Evolutionary conservation across 2,329 filamentous ascomycete genomes (phyloP), one percentile per base, ranked within the genome.

Genomic region (Claviceps citrina): DNA sequence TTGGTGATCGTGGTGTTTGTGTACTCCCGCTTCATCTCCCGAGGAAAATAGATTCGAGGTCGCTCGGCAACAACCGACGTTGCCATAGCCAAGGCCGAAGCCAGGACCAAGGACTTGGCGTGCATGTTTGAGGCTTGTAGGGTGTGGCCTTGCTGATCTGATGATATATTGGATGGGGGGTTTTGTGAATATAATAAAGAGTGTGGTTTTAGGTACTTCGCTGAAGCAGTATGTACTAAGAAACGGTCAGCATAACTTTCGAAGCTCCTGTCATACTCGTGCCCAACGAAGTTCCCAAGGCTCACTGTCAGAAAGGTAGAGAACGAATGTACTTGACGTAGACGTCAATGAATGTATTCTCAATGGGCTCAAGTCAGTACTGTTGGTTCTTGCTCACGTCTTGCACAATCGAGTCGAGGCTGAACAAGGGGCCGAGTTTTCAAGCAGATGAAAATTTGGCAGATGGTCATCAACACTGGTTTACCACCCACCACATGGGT

Each of bases 281-380:
- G 22, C 8, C 12, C 7, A 10, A 12, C 19, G 13, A 10, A 2
- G 36, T 12, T 12, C 9, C 3, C 2, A 31, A 16, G 3, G 24
- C 57, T 55, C 31, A 60, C 56, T 66, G 68, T 70, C 67, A 71
- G 66, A 60, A 56, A 51, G 49, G 52, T 52, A 55, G 59, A 50
- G 50, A 73, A 70, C 63, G 71, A 75, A 62, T 71, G 71, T 71
- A 72, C 64, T 70, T 73, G 71, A 73, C 68, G 63, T 56, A 51
- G 20, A 49, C 62, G 62, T 67, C 65, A 71, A 73, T 53, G 66
- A 72, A 61, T 56, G 68, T 67, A 50, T 44, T 56, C 53, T 57
- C 25, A 2, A 10, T 15, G 10, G 9, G 13, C 19, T 19, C 20
- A 24, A 44, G 52, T 39, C 37, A 51, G 50, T 38, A 4, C 7